Percentiles rank a stretch among this genome's conserved stretches.
Conservation (phyloP, 73 alveolate species). For the Vitrella brassicaformis region DNA sequence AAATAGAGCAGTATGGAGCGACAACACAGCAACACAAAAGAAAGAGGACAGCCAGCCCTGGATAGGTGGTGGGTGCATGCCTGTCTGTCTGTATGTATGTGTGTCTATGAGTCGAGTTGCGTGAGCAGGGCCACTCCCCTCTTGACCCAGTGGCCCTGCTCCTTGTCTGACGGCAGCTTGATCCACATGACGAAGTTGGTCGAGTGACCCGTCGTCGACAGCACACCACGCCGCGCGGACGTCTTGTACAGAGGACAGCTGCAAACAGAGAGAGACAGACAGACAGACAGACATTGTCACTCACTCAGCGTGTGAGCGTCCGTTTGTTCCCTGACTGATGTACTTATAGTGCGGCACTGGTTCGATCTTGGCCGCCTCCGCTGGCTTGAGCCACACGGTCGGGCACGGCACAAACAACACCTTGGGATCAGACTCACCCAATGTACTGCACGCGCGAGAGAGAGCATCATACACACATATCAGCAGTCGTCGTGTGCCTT, state of each 20-base stretch:
- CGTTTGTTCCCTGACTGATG: constrained; percentile 9
- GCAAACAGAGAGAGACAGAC: constrained; percentile 8
- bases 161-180: constrained; percentile 78
- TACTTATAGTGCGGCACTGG: constrained; percentile 25
- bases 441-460: background rate
- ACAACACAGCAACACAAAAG: too few species aligned
- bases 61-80: background rate
- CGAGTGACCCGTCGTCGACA: constrained; percentile 97
- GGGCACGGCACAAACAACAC: constrained; percentile 71
- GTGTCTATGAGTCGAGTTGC: constrained; percentile 43
- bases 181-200: constrained; percentile 94
- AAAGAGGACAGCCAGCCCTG: too few species aligned
- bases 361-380: constrained; percentile 10
- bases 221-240: constrained; percentile 89
- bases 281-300: background rate
- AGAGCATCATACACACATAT: background rate
- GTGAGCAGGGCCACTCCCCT: constrained; percentile 98
- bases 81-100: background rate
- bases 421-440: constrained; percentile 83
- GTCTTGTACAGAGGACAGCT: constrained; percentile 56
- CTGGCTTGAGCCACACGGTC: constrained; percentile 73
- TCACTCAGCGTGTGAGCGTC: background rate
- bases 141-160: constrained; percentile 95
- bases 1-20: too few species aligned
- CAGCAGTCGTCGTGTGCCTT: background rate